Evolutionary conservation across 164 flowering plant genomes (phyloP).

Genomic region (Liquidambar formosana): DNA sequence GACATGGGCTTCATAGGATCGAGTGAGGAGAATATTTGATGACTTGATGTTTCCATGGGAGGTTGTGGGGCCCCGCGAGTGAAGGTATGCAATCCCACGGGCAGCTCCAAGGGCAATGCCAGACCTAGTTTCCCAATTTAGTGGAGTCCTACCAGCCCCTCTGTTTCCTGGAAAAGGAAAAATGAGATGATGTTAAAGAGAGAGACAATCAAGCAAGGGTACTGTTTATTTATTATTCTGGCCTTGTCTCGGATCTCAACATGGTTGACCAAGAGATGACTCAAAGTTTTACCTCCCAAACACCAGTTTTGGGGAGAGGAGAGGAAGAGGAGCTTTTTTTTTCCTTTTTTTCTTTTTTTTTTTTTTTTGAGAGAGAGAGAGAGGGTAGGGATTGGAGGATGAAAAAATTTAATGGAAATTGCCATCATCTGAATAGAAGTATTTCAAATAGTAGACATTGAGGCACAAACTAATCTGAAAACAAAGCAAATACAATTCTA

Average conservation of each 20-base stretch:
- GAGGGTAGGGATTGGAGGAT: too few species aligned
- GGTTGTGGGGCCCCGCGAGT: constrained; percentile 48
- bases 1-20: constrained; percentile 64
- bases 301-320: not conserved
- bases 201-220: not conserved
- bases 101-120: constrained; percentile 84
- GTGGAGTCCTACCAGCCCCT: constrained; percentile 77
- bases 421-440: not conserved
- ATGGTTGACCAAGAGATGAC: too few species aligned
- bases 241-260: not conserved
- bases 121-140: constrained; percentile 83
- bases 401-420: not conserved
- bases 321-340: not conserved
- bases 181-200: not conserved
- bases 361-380: too few species aligned
- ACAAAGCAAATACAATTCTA: not conserved
- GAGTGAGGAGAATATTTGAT: constrained; percentile 79
- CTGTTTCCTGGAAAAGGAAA: constrained; percentile 53
- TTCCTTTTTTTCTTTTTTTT: too few species aligned
- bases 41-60: constrained; percentile 95
- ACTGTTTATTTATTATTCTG: not conserved
- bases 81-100: constrained; percentile 70
- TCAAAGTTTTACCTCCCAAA: not conserved
- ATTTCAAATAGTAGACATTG: not conserved
- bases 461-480: not conserved